Conservation (phyloP, 306 rosid species). For the Trifolium fragiferum region DNA sequence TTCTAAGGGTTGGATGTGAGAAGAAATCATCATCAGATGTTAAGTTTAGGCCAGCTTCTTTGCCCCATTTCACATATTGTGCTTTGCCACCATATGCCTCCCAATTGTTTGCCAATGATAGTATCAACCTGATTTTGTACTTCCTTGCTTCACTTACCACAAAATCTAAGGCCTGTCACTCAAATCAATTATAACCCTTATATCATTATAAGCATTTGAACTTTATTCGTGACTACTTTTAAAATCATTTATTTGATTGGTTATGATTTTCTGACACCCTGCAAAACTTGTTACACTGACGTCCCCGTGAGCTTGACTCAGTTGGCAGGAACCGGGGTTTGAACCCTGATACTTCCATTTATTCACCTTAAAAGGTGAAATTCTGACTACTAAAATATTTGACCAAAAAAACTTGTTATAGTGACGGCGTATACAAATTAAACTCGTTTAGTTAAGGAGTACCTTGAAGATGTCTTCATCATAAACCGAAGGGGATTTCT, state of each 20-base stretch:
- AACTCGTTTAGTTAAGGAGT: neutral
- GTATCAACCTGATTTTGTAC: conserved; percentile 82
- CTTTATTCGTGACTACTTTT: neutral
- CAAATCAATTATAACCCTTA: conserved; percentile 15
- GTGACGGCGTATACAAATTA: neutral
- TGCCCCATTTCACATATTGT: conserved; percentile 95
- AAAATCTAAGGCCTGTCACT: conserved; percentile 82
- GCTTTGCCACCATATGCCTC: conserved; percentile 96
- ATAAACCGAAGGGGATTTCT: conserved; percentile 81
- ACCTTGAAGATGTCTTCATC: conserved; percentile 95
- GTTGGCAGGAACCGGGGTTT: too few relatives aligned
- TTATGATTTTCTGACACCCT: neutral
- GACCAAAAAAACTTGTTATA: too few relatives aligned
- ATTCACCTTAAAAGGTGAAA: too few relatives aligned
- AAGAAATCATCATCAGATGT: conserved; percentile 87
- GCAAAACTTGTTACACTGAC: neutral
- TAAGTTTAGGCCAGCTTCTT: conserved; percentile 79
- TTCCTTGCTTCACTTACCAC: conserved; percentile 90
- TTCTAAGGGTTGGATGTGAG: conserved; percentile 79
- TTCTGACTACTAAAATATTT: too few relatives aligned
- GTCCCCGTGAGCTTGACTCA: too few relatives aligned
- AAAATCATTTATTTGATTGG: neutral
- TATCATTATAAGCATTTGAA: neutral
- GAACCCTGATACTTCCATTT: too few relatives aligned
- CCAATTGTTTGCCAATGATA: conserved; percentile 88